Evolutionary conservation across 768 basidiomycete genomes (phyloP), one percentile per base, ranked within the genome.

Genomic region (Suillus spraguei): DNA sequence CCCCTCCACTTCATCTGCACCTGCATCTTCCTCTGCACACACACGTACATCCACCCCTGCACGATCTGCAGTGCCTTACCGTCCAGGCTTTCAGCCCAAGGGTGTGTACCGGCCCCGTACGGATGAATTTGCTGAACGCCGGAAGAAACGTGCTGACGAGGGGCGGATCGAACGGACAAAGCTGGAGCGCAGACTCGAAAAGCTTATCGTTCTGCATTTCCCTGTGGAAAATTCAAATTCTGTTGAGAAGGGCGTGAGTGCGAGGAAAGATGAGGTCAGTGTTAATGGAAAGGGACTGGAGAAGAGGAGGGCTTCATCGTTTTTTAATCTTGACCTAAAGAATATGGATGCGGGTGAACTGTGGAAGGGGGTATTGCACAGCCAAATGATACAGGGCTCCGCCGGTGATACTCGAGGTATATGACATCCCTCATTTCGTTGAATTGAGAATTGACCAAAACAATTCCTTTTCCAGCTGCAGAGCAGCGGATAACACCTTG

Each of bases 401-500:
- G 88, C 87, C 65, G 79, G 76, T 20, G 86, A 91, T 66, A 83
- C 91, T 54, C 81, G 94, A 79, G 87, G 93, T 93, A 70, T 59
- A 28, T 35, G 16, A 4, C 36, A 11, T 14, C 24, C 2, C 39
- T 38, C 54, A 8, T 39, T 39, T 41, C 16, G 24, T 28, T 53
- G 24, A 41, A 38, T 66, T 52, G 58, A 60, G 55, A 49, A 17
- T 58, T 52, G 65, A 62, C 32, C 6, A 7, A 20, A n/a, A n/a
- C 10, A 11, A 20, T 59, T 56, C 35, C 1, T 35, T 36, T 16
- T 35, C 50, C 50, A 92, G 90, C 84, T 60, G 89, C 88, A 4
- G 97, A 99, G 75, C 96, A 97, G 75, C 81, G 85, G 50, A 95
- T 99, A 67, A 95, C 97, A 3, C 94, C 94, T 5, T 99, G 97